Evolutionary conservation across 75 land plant genomes (phyloP).

Genomic region (Chamaecyparis obtusa): DNA sequence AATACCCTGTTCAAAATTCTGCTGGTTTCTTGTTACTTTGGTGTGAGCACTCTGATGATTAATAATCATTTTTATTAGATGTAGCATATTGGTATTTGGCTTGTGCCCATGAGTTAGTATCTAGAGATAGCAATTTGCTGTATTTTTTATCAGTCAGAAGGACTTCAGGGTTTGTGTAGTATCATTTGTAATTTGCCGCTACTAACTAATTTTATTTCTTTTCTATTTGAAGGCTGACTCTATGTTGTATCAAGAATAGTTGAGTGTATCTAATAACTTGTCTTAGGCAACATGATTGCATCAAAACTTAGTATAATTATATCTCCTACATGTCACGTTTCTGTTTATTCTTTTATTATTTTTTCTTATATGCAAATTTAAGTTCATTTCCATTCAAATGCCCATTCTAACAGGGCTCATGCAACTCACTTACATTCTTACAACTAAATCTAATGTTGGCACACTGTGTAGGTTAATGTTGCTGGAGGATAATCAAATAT

Average conservation of each 20-base stretch:
- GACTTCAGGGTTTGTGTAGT: not conserved
- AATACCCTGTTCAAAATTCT: not conserved
- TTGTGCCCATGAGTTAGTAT: not conserved
- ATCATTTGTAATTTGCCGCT: not conserved
- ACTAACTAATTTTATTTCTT: not conserved
- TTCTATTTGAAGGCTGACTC: not conserved
- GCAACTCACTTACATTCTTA: not conserved
- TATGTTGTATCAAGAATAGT: not conserved
- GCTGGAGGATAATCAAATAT: conserved; percentile 75
- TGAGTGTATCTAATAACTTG: not conserved
- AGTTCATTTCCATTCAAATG: not conserved
- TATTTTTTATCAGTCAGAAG: not conserved
- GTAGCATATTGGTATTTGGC: not conserved
- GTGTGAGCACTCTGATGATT: not conserved
- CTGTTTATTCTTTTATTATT: not conserved
- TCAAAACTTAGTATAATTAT: not conserved
- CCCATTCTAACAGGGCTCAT: not conserved
- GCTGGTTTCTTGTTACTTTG: not conserved
- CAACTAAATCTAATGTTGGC: not conserved
- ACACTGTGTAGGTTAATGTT: conserved; percentile 63
- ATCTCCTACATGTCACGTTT: not conserved
- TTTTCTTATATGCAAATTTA: not conserved
- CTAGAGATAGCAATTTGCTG: not conserved
- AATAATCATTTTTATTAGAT: not conserved
- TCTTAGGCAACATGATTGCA: not conserved